Base-by-base conservation (phyloP, 495 filamentous ascomycete genomes). In the Emericellopsis terricola region DNA sequence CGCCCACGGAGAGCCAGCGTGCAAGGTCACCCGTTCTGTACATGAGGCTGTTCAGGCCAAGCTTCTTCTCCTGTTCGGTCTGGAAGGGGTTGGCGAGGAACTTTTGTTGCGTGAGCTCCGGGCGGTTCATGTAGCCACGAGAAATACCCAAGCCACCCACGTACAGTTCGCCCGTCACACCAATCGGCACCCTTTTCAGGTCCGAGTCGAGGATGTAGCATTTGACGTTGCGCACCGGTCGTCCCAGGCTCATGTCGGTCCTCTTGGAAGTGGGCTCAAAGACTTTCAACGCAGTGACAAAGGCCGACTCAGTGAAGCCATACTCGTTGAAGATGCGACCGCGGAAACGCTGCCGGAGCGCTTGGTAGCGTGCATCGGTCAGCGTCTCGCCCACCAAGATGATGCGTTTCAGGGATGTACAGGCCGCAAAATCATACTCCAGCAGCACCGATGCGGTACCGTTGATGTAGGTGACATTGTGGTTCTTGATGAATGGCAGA, bases 1-100 rank as follows among this genome's bases (percentile, higher is more conserved):
- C 8, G 0, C 67, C 68, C 32, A 62, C 59, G 0, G 29, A 10
- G 3, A 24, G 33, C 4, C 58, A 31, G 9, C 39, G 44, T 2
- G 55, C 60, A 0, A 36, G 34, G 33, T 70, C 62, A 2, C 64
- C 59, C 0, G 60, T 63, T 0, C 49, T 48, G 35, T 64, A 52
- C 40, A 63, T 32, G 0, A 14, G 33, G 6, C 6, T 6, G 0
- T 32, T 51, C 57, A 53, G 60, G 11, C 23, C 23, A 6, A 6
- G 23, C 35, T 50, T 39, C 0, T 42, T 37, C 14, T 21, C 33
- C 17, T 40, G 40, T 1, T 31, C 6, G 1, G 47, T 30, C 2
- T 45, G 43, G 17, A 50, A 58, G 0, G 38, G 41, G 36, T 68
- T 42, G 0, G 29, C 4, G 8, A 63, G 17, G 33, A 71, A 73